A percentile compares a stretch with the other conserved stretches of the same genome.
phyloP scores from a whole-genome alignment of 2,329 filamentous ascomycete species.

The Fusarium sp. region DNA sequence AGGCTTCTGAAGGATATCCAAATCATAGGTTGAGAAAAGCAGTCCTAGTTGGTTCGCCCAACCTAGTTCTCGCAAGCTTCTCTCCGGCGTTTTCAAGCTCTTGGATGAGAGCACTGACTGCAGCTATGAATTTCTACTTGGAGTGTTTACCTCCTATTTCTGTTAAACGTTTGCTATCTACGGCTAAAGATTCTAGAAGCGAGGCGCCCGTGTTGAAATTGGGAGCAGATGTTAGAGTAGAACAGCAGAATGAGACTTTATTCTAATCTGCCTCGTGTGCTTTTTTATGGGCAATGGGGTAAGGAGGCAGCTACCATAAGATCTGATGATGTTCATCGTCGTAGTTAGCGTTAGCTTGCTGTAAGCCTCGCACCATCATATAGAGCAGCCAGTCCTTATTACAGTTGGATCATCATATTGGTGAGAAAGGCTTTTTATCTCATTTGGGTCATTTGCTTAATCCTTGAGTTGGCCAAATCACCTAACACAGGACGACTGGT shows the following conservation, averaged over 20 bases:
- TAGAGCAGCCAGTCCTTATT: not conserved
- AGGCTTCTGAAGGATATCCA: constrained; percentile 24
- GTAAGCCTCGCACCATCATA: not conserved
- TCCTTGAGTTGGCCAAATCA: not conserved
- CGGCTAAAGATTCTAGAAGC: not conserved
- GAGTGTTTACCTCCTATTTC: constrained; percentile 8
- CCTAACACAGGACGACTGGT: not conserved
- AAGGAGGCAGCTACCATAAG: not conserved
- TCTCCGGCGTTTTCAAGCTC: constrained; percentile 14
- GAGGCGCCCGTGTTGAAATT: not conserved
- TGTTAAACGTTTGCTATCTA: constrained; percentile 6
- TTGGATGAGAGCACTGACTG: constrained; percentile 14
- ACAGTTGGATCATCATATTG: not conserved
- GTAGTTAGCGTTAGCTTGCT: not conserved
- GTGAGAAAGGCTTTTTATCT: not conserved
- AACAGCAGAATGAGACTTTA: not conserved
- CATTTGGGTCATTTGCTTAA: not conserved
- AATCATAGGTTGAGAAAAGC: constrained; percentile 27
- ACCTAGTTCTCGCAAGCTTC: constrained; percentile 20
- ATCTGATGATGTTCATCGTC: not conserved
- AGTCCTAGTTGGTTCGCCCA: constrained; percentile 26
- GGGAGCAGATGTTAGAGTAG: not conserved
- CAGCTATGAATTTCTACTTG: constrained; percentile 4
- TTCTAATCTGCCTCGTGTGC: too few species aligned
- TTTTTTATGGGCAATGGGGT: not conserved